Evolutionary conservation across 2,329 filamentous ascomycete genomes (phyloP).

Genomic region (Pestalotiopsis sp.): DNA sequence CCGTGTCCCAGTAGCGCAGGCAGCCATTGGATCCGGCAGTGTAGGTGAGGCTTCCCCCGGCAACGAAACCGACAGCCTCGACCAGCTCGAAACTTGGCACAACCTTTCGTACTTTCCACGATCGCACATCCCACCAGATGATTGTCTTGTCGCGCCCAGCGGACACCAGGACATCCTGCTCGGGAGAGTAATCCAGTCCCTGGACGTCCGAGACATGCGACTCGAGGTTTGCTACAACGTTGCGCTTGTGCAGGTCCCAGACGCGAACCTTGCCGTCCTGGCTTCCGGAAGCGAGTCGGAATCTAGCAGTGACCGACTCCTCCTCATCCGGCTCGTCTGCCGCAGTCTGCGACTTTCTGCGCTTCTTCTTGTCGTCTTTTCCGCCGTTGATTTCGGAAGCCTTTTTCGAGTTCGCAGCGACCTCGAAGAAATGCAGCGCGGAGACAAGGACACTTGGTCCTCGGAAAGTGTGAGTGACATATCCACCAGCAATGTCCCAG

Average conservation of each 20-base stretch:
- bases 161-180: constrained; percentile 77
- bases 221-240: constrained; percentile 75
- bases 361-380: constrained; percentile 45
- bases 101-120: constrained; percentile 81
- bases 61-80: constrained; percentile 81
- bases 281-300: constrained; percentile 84
- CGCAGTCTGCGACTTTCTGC: constrained; percentile 44
- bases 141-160: constrained; percentile 91
- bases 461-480: constrained; percentile 92
- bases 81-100: constrained; percentile 84
- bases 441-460: constrained; percentile 91
- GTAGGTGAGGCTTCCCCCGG: constrained; percentile 72
- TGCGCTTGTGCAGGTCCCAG: constrained; percentile 88
- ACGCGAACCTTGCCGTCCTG: constrained; percentile 92
- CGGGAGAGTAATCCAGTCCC: constrained; percentile 76
- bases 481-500: constrained; percentile 91
- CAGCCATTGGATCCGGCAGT: constrained; percentile 84
- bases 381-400: constrained; percentile 45
- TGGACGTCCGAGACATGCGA: constrained; percentile 96
- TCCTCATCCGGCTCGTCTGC: constrained; percentile 44
- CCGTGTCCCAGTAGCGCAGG: constrained; percentile 81
- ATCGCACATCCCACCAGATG: constrained; percentile 85
- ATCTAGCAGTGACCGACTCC: constrained; percentile 51
- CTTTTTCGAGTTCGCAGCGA: constrained; percentile 49
- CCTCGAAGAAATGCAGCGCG: constrained; percentile 87